Conservation (phyloP, 345 rosid genomes). For the Hibiscus tridactylites region DNA sequence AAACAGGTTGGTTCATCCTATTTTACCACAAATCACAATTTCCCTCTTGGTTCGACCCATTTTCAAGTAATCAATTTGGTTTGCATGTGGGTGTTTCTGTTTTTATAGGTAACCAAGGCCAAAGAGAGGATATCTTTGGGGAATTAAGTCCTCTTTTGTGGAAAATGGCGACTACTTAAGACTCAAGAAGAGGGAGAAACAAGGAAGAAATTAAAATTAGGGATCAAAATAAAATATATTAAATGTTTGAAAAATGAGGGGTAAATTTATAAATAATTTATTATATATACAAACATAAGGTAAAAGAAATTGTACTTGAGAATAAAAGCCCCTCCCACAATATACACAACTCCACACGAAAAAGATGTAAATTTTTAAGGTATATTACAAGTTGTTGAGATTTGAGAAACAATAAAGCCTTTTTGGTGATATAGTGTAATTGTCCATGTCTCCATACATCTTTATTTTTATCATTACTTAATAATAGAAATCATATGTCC, state of each 20-base stretch:
- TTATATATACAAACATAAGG: too few relatives aligned
- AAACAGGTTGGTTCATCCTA: neutral
- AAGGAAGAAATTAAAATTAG: neutral
- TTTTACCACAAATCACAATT: too few relatives aligned
- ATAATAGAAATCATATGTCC: too few relatives aligned
- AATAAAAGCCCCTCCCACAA: too few relatives aligned
- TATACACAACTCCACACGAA: too few relatives aligned
- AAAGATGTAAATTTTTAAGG: neutral
- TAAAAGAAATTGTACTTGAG: neutral
- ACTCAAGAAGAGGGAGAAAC: too few relatives aligned
- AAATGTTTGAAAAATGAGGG: too few relatives aligned
- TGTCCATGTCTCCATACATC: neutral
- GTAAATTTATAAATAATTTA: neutral
- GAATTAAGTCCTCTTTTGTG: neutral
- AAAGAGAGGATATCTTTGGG: neutral
- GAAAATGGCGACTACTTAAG: neutral
- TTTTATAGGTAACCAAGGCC: constrained; percentile 1
- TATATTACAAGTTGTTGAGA: neutral
- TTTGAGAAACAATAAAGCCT: neutral
- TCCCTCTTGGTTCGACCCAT: neutral
- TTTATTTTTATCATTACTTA: too few relatives aligned
- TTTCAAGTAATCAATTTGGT: neutral
- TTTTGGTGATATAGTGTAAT: neutral
- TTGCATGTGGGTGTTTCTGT: neutral
- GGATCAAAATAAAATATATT: too few relatives aligned